Base-by-base conservation (phyloP, 2,329 filamentous ascomycete species). In the Fonsecaea monophora region DNA sequence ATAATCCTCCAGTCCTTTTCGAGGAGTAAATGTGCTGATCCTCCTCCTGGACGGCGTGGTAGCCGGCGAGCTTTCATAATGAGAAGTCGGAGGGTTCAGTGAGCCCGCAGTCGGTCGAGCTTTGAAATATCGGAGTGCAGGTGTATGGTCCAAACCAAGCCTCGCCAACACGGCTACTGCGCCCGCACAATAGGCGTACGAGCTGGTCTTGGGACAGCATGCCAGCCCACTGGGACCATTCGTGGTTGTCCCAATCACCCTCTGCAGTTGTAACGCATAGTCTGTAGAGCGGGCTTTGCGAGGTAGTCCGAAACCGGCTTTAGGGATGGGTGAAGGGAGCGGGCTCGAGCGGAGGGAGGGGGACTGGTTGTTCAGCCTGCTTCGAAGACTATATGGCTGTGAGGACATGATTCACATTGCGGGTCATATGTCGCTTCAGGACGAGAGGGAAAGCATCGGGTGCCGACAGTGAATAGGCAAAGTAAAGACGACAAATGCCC, bases 91-190 rank as follows among this genome's bases (percentile, higher is more conserved):
- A 12, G 83, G 80, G 68, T 93, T 91, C 48, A 91, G 78, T 5
- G 92, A 90, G 25, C 89, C 88, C 10, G 84, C 83, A 9, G 84
- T 84, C 10, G 94, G 93, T 37, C 92, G 87, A 48, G 94, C 95
- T 75, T 93, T 88, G 81, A 92, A 98, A 82, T 98, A 98, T 67
- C 92, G 90, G 77, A 98, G 94, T 1, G 85, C 86, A 74, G 89
- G 79, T 66, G 82, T 78, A 68, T 85, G 75, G 37, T 91, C 84
- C 60, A 88, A 86, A 70, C 92, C 87, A 60, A 97, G 84, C 72
- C 91, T 89, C 7, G 94, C 92, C 18, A 98, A 87, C 0, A 99
- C 92, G n/a, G 92, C 94, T 53, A 94, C 92, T 9, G 93, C 95
- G 63, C 95, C 95, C 8, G 95, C 94, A 70, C 93, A 94, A 77